Conservation (phyloP, 441 rosid species). For the Gossypium schwendimanii region DNA sequence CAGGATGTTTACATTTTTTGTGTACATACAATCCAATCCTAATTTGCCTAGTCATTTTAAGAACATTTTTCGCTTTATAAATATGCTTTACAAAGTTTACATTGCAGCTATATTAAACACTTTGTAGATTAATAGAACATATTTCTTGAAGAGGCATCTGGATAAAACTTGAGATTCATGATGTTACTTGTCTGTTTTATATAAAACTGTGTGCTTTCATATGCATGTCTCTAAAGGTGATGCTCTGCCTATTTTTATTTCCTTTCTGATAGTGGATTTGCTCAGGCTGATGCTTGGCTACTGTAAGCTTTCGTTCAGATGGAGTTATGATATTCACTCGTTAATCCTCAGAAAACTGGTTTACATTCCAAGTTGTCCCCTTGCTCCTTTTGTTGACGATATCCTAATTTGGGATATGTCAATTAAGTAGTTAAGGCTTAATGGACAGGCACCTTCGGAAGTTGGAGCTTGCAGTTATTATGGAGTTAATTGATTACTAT, state of each 20-base stretch:
- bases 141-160: background rate
- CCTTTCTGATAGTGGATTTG: background rate
- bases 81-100: background rate
- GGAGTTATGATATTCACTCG: background rate
- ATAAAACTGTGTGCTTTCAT: background rate
- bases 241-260: background rate
- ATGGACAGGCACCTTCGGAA: background rate
- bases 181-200: background rate
- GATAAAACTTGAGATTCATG: background rate
- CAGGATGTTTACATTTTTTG: background rate
- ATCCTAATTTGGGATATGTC: background rate
- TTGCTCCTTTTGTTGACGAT: background rate
- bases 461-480: background rate
- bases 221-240: background rate
- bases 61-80: background rate
- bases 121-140: background rate
- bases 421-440: background rate
- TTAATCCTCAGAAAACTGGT: background rate
- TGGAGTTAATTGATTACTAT: background rate
- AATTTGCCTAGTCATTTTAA: background rate
- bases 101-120: background rate
- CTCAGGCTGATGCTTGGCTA: background rate
- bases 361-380: background rate
- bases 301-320: background rate
- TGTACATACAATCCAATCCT: background rate